These are phyloP conservation scores for Adansonia madagascariensis DNA, from an alignment of 441 rosid genomes.

Conservation along the genomic window DNA sequence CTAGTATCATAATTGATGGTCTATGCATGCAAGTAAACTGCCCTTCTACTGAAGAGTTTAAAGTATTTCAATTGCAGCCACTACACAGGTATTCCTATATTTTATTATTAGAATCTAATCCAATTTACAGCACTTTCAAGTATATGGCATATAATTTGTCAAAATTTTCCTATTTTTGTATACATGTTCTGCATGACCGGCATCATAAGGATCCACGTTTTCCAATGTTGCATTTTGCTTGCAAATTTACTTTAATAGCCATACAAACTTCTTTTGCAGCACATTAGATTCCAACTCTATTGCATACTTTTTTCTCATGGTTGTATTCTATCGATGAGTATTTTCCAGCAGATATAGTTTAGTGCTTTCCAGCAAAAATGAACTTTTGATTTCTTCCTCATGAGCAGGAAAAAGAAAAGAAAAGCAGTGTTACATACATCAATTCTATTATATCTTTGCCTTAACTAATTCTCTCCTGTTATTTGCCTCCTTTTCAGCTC, in stretches of 20 bases:
- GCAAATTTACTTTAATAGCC: not conserved
- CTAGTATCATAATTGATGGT: not conserved
- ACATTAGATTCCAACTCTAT: not conserved
- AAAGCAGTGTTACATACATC: not conserved
- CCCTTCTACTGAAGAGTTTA: not conserved
- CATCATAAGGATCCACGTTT: not conserved
- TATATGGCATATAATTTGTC: not conserved
- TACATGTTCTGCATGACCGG: not conserved
- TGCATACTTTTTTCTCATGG: not conserved
- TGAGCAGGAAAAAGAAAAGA: not conserved
- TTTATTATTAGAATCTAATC: not conserved
- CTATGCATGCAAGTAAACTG: not conserved
- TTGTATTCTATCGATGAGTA: not conserved
- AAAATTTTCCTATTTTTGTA: not conserved
- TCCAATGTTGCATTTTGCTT: not conserved
- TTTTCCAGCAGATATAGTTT: not conserved
- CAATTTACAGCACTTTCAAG: not conserved
- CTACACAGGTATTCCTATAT: not conserved
- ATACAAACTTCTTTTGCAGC: not conserved
- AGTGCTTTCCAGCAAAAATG: not conserved
- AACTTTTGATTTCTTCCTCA: not conserved
- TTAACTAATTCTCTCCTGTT: not conserved
- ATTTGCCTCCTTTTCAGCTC: not conserved
- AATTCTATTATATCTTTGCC: not conserved
- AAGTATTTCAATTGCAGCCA: slow-evolving; percentile 6